Evolutionary conservation across 106 monocot genomes (phyloP).

Genomic region (Allium fistulosum): DNA sequence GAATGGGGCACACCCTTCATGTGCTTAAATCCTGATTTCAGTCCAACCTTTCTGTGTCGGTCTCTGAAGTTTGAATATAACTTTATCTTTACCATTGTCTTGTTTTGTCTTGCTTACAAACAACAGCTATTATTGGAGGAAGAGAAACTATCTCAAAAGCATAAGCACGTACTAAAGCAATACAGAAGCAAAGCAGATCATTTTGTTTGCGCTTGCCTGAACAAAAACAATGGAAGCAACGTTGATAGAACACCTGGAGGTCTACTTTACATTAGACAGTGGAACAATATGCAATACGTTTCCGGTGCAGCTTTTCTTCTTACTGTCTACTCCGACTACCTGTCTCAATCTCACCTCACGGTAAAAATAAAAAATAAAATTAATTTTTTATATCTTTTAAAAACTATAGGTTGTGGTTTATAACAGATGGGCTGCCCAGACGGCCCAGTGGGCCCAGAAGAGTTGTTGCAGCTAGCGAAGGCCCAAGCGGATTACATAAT

Average conservation of each 20-base stretch:
- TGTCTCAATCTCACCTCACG: not conserved
- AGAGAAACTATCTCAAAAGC: slow-evolving; percentile 1
- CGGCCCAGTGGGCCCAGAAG: slow-evolving; percentile 13
- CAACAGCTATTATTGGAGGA: slow-evolving; percentile 27
- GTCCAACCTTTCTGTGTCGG: not conserved
- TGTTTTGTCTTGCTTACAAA: not conserved
- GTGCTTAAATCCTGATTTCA: not conserved
- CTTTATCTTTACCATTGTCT: not conserved
- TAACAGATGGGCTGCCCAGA: slow-evolving; percentile 19
- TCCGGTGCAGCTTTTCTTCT: slow-evolving; percentile 61
- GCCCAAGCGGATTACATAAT: slow-evolving; percentile 67
- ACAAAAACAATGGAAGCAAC: slow-evolving; percentile 56
- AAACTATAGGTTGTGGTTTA: too few species aligned
- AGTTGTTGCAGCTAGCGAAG: slow-evolving; percentile 31
- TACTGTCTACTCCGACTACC: slow-evolving; percentile 59
- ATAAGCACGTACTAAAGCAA: slow-evolving; percentile 26
- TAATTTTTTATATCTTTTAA: too few species aligned
- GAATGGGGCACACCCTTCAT: not conserved
- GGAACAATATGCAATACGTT: slow-evolving; percentile 97
- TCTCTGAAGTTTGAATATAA: not conserved
- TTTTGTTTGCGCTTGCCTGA: slow-evolving; percentile 70
- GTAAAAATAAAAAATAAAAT: too few species aligned
- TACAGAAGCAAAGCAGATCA: slow-evolving; percentile 62
- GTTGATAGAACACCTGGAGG: slow-evolving; percentile 62
- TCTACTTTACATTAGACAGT: slow-evolving; percentile 62